Evolutionary conservation across 192 early-diverging fungal genomes (phyloP).

Genomic region (Pecoramyces ruminantium): DNA sequence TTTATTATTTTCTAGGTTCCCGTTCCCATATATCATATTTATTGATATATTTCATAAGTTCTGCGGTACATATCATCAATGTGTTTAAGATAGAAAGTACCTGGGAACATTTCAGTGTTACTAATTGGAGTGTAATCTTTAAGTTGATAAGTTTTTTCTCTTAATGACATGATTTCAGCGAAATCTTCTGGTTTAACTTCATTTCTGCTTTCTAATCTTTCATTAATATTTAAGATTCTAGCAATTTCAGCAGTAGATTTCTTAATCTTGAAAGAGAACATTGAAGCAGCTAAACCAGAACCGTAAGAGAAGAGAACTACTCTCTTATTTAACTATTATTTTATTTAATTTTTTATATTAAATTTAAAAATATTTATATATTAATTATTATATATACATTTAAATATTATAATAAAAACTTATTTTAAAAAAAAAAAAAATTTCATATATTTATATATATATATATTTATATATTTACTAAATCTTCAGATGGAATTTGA

Average conservation of each 20-base stretch:
- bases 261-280: constrained; percentile 78
- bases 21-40: background rate
- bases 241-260: constrained; percentile 43
- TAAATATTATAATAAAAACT: no score
- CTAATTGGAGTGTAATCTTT: constrained; percentile 66
- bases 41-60: constrained; percentile 32
- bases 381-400: no score
- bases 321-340: constrained; percentile 50
- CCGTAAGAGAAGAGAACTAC: constrained; percentile 88
- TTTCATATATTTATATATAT: no score
- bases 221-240: constrained; percentile 38
- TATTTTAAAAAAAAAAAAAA: no score
- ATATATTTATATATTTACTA: constrained; percentile 12
- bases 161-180: constrained; percentile 61
- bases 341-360: no score
- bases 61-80: constrained; percentile 88
- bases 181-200: constrained; percentile 59
- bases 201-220: constrained; percentile 56
- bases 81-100: constrained; percentile 75
- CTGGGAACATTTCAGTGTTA: constrained; percentile 45
- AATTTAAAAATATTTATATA: no score
- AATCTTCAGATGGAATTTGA: constrained; percentile 43
- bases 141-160: constrained; percentile 72
- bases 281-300: constrained; percentile 83
- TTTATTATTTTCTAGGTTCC: no score